Conservation (phyloP, 2,329 filamentous ascomycete species). For the Fusarium metavorans region DNA sequence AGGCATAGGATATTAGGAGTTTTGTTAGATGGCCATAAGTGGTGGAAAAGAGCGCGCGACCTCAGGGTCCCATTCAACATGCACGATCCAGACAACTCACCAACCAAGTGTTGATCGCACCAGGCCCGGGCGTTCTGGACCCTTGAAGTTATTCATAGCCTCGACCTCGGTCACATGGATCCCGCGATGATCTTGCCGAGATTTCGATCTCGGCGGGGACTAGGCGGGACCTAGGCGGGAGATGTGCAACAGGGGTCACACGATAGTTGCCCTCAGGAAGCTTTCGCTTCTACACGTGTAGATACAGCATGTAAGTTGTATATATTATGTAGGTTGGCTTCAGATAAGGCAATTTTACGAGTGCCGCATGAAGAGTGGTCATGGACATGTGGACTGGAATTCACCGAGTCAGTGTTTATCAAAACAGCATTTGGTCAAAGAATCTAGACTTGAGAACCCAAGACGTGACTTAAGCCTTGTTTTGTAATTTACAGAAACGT, state of each 20-base stretch:
- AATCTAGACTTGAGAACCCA: background rate
- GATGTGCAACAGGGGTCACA: slow-evolving; percentile 13
- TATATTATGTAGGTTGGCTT: background rate
- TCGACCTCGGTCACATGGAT: slow-evolving; percentile 22
- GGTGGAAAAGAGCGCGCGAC: background rate
- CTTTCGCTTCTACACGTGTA: background rate
- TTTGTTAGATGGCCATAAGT: background rate
- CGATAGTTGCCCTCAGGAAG: background rate
- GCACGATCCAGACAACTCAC: slow-evolving; percentile 13
- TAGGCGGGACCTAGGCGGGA: slow-evolving; percentile 6
- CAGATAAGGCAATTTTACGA: slow-evolving; percentile 11
- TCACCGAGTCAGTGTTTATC: background rate
- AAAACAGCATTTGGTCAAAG: background rate
- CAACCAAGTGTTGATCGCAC: slow-evolving; percentile 9
- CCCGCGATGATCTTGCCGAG: slow-evolving; percentile 21
- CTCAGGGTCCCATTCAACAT: background rate
- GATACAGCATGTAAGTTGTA: background rate
- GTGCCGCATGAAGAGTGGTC: background rate
- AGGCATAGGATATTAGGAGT: background rate
- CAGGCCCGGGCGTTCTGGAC: slow-evolving; percentile 23
- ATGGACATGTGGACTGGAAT: background rate
- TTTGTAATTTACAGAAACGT: background rate
- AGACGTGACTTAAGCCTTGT: background rate
- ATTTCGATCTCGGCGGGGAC: slow-evolving; percentile 24
- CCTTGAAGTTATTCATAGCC: slow-evolving; percentile 9